Evolutionary conservation across 768 basidiomycete species (phyloP), one percentile per base, ranked within the genome.

Genomic region (Sutorius australiensis): DNA sequence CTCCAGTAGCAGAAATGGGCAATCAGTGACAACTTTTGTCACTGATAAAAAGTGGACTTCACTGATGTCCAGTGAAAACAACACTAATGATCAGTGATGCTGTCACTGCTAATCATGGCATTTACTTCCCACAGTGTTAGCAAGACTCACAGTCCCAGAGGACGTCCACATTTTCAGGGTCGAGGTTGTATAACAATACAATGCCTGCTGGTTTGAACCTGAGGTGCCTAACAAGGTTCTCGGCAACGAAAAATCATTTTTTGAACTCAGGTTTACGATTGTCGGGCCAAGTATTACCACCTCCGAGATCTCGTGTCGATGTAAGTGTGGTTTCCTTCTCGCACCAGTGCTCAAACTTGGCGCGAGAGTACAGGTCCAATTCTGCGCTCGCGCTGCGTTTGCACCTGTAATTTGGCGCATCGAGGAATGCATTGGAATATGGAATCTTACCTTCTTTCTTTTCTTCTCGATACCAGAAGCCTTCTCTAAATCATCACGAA

Each of bases 311-410:
- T 98, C 95, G 50, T 80, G 61, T 86, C 82, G 46, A 95, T 81
- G 67, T 91, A 97, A 2, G 88, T 87, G 61, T 88, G 82, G 64
- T 94, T 95, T 16, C 90, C 95, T 50, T 88, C 83, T 24, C 92
- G 91, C 43, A 98, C 82, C 9, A 51, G 24, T 4, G 24, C 53
- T 36, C 53, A 42, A 34, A 54, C 53, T 12, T 54, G 53, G 21
- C 54, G 53, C 1, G 43, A 54, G 32, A 54, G 53, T 2, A 45
- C 37, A 1, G 51, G 53, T 12, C 53, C 53, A 28, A 54, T 17
- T 45, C 52, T 45, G 12, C 43, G 53, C 27, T 45, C 51, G 21
- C 36, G 42, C 53, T 54, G 32, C 12, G 11, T 24, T 10, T 28
- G 12, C n/a, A n/a, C 39, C 30, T 9, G 8, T 8, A 30, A 33